A percentile compares a stretch with the other conserved stretches of the same genome.
Evolutionary conservation across 1,284 basidiomycete genomes (phyloP).

Genomic region (Termitomyces sp.): DNA sequence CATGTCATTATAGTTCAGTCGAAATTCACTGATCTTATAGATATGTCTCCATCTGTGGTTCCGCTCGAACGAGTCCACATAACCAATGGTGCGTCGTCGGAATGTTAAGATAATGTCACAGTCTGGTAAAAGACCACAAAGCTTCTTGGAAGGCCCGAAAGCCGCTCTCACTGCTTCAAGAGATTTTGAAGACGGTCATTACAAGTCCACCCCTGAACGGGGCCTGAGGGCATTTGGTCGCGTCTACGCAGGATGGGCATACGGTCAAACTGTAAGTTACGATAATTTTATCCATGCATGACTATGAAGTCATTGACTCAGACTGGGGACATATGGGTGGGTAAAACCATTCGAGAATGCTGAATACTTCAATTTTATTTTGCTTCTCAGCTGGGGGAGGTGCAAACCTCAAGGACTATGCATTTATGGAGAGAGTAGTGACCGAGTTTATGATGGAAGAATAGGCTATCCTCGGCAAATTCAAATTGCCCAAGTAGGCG

Average conservation of each 20-base stretch:
- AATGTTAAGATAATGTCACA: not conserved
- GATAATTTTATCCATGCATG: not conserved
- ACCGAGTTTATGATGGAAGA: constrained; percentile 28
- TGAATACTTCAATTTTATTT: not conserved
- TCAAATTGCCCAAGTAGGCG: not conserved
- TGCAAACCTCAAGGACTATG: constrained; percentile 30
- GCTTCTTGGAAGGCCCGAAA: constrained; percentile 59
- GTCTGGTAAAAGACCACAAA: constrained; percentile 16
- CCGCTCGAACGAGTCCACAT: constrained; percentile 57
- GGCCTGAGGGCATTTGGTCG: constrained; percentile 54
- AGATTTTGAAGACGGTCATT: constrained; percentile 54
- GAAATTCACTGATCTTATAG: constrained; percentile 22
- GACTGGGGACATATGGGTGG: constrained; percentile 56
- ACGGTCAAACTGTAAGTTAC: constrained; percentile 44
- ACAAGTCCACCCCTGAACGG: constrained; percentile 41
- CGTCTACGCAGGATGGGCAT: constrained; percentile 58
- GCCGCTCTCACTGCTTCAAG: constrained; percentile 51
- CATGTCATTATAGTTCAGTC: not conserved
- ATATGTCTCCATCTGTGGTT: constrained; percentile 51
- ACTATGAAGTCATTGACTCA: constrained; percentile 40
- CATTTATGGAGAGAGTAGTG: constrained; percentile 35
- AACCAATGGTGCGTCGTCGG: constrained; percentile 45
- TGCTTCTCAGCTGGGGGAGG: constrained; percentile 36
- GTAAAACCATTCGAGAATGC: constrained; percentile 12
- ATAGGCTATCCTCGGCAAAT: no score